phyloP scores from a whole-genome alignment of 1,139 yeast genomes.

The Zygoascus hellenicus region DNA sequence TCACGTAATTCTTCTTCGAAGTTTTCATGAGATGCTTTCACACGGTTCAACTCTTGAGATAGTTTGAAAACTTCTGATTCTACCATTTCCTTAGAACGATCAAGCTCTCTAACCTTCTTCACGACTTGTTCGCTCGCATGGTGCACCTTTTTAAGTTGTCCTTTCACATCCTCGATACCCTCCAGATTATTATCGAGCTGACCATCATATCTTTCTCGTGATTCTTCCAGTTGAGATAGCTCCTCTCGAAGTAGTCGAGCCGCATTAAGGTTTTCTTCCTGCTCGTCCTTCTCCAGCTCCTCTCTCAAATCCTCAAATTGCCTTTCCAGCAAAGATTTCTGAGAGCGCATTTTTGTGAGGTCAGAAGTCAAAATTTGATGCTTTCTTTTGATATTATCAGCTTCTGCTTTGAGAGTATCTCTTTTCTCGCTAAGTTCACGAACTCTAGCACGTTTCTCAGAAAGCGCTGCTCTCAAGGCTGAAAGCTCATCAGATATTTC shows the following conservation, averaged over 20 bases:
- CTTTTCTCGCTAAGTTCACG: constrained; percentile 14
- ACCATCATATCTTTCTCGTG: constrained; percentile 5
- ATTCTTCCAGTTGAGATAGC: constrained; percentile 4
- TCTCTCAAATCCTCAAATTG: constrained; percentile 5
- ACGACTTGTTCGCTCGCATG: no score
- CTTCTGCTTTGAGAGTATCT: background rate
- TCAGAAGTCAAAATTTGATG: background rate
- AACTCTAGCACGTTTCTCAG: constrained; percentile 9
- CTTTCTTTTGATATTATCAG: constrained; percentile 20
- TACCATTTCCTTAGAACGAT: no score
- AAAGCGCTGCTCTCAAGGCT: constrained; percentile 7
- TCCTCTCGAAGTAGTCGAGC: constrained; percentile 5
- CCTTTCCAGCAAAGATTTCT: background rate
- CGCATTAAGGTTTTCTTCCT: constrained; percentile 5
- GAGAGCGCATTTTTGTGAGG: background rate
- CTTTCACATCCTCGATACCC: background rate
- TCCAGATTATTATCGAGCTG: background rate
- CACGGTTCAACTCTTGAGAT: constrained; percentile 1
- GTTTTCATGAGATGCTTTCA: constrained; percentile 1
- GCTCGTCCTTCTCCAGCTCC: constrained; percentile 13
- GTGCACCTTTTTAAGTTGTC: background rate
- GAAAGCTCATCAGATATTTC: constrained; percentile 17
- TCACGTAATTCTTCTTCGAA: background rate
- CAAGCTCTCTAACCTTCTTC: no score
- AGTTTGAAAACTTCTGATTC: no score